Conservation (phyloP, 768 basidiomycete species). For the Termitomyces sp. region DNA sequence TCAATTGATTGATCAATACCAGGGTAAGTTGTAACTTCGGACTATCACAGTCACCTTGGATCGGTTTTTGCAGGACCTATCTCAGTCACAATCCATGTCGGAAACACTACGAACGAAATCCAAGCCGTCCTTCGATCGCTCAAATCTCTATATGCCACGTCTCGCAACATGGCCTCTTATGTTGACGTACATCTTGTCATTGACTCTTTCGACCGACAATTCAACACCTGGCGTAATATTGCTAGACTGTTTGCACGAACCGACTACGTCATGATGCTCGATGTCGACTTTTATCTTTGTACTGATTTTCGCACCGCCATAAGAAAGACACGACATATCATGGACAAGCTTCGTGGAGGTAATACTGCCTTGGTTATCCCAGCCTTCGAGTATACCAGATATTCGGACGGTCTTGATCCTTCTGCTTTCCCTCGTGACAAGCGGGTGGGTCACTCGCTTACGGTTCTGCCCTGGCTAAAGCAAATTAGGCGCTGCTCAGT, state of each 20-base stretch:
- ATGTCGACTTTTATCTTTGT: conserved; percentile 83
- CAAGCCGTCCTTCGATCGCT: conserved; percentile 54
- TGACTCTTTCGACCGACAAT: conserved; percentile 75
- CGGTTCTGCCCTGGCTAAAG: background rate
- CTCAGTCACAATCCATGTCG: conserved; percentile 78
- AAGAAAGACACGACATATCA: conserved; percentile 33
- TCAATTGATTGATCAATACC: conserved; percentile 69
- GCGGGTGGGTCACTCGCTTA: conserved; percentile 36
- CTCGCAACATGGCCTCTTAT: conserved; percentile 55
- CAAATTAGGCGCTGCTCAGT: conserved; percentile 44
- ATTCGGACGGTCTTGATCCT: conserved; percentile 56
- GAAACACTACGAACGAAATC: conserved; percentile 41
- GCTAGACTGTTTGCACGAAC: conserved; percentile 83
- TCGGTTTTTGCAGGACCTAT: conserved; percentile 57
- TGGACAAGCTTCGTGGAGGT: conserved; percentile 51
- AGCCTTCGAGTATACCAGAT: conserved; percentile 75
- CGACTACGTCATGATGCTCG: conserved; percentile 85
- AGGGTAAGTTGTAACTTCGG: conserved; percentile 37
- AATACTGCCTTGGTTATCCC: conserved; percentile 73
- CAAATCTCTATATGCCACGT: conserved; percentile 61
- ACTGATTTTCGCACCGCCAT: conserved; percentile 70
- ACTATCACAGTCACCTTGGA: background rate
- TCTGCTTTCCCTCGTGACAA: conserved; percentile 64
- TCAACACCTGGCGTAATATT: conserved; percentile 88
- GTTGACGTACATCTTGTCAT: conserved; percentile 87